These are phyloP conservation scores for Phytophthora pseudosyringae DNA, from an alignment of 352 stramenopile genomes.

Conservation along the genomic window DNA sequence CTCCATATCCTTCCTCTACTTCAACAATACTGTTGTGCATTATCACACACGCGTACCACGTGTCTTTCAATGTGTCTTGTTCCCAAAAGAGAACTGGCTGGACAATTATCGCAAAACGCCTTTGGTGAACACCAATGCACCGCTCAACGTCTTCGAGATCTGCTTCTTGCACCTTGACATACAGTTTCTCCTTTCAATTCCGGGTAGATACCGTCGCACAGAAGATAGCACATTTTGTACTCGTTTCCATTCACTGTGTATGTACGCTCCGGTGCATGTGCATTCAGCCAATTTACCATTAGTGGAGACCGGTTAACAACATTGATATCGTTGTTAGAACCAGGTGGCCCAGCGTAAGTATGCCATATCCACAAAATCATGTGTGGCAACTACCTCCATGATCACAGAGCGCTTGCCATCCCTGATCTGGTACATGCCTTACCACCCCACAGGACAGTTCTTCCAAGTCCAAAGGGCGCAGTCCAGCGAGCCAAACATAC, in stretches of 20 bases:
- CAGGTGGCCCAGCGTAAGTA: slow-evolving; percentile 17
- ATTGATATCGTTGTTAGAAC: slow-evolving; percentile 45
- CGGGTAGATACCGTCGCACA: slow-evolving; percentile 39
- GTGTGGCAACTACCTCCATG: slow-evolving; percentile 30
- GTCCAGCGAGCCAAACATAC: slow-evolving; percentile 36
- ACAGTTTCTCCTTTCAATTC: slow-evolving; percentile 21
- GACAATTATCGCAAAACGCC: too few species aligned
- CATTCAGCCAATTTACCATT: slow-evolving; percentile 17
- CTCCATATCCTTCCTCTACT: too few species aligned
- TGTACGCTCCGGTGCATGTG: background rate
- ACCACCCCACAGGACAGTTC: slow-evolving; percentile 25
- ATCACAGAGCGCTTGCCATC: background rate
- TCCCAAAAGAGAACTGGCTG: too few species aligned
- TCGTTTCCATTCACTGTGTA: slow-evolving; percentile 22
- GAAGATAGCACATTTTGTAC: slow-evolving; percentile 23
- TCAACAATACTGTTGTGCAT: too few species aligned
- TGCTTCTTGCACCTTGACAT: slow-evolving; percentile 28
- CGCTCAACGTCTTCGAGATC: slow-evolving; percentile 40
- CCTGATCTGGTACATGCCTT: slow-evolving; percentile 19
- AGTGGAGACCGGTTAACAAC: slow-evolving; percentile 36
- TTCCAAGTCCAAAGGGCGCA: slow-evolving; percentile 41
- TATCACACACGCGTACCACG: too few species aligned
- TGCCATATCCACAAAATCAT: slow-evolving; percentile 38
- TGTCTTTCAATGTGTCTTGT: too few species aligned
- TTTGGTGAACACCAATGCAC: too few species aligned